These are phyloP conservation scores for Amanita jacksonii DNA, from an alignment of 768 basidiomycete species.

Conservation along the genomic window DNA sequence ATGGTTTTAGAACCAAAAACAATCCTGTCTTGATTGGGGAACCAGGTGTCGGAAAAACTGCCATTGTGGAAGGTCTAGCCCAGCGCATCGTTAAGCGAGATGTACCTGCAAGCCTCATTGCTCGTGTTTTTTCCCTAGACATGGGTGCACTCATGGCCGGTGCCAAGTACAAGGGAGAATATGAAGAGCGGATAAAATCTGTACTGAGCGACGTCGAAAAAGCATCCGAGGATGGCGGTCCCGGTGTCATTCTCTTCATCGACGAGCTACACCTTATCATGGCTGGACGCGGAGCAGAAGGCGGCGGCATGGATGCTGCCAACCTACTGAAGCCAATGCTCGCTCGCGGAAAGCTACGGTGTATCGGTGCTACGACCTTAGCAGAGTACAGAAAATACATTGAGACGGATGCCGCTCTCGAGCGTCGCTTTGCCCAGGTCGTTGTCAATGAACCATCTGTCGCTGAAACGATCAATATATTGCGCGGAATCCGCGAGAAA, in stretches of 20 bases:
- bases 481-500: slow-evolving; percentile 90
- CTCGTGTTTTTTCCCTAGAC: slow-evolving; percentile 77
- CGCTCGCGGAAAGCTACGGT: slow-evolving; percentile 67
- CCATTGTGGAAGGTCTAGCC: slow-evolving; percentile 91
- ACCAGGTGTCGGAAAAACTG: slow-evolving; percentile 93
- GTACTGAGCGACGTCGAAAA: slow-evolving; percentile 93
- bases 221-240: slow-evolving; percentile 62
- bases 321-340: slow-evolving; percentile 90
- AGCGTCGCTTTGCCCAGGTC: slow-evolving; percentile 90
- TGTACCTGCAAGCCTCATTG: slow-evolving; percentile 67
- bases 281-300: slow-evolving; percentile 75
- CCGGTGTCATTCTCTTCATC: slow-evolving; percentile 84
- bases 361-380: slow-evolving; percentile 88
- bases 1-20: slow-evolving; percentile 74
- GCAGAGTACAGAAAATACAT: slow-evolving; percentile 90
- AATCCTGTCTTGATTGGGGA: slow-evolving; percentile 97
- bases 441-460: slow-evolving; percentile 87
- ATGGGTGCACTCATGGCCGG: slow-evolving; percentile 96
- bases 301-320: slow-evolving; percentile 89
- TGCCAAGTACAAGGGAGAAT: slow-evolving; percentile 89
- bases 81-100: slow-evolving; percentile 93
- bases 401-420: slow-evolving; percentile 86
- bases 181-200: slow-evolving; percentile 91
- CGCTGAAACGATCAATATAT: slow-evolving; percentile 83
- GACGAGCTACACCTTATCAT: slow-evolving; percentile 94